Conservation (phyloP, 768 basidiomycete species). For the Lentinula raphanica region DNA sequence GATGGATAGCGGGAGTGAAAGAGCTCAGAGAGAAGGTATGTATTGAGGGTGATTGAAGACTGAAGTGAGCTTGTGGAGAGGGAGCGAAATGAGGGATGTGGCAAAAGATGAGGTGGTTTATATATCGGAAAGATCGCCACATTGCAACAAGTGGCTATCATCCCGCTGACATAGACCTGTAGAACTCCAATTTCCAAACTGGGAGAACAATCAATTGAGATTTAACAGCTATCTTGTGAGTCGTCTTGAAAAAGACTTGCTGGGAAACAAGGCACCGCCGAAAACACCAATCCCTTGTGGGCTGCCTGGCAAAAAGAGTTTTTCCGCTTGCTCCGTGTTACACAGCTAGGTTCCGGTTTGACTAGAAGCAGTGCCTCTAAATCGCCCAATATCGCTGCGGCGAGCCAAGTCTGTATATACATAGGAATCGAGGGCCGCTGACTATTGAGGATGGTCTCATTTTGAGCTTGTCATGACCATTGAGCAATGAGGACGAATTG, state of each 20-base stretch:
- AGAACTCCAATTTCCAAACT: background rate
- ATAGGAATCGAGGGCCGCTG: background rate
- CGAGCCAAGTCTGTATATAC: background rate
- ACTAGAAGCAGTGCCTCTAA: background rate
- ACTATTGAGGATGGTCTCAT: background rate
- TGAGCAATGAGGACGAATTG: no score
- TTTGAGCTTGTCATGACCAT: no score
- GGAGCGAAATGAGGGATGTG: no score
- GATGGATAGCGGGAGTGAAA: background rate
- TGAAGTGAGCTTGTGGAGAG: no score
- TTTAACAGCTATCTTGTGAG: conserved; percentile 1
- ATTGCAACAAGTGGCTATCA: background rate
- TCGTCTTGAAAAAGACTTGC: no score
- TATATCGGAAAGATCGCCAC: conserved; percentile 1
- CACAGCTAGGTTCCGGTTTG: background rate
- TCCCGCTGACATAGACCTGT: background rate
- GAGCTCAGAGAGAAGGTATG: no score
- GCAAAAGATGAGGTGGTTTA: background rate
- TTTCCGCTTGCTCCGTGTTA: background rate
- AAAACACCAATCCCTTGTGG: background rate
- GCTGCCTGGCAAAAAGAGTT: background rate
- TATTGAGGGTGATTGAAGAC: background rate
- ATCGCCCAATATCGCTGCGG: background rate
- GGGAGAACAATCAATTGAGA: background rate
- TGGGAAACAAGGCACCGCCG: background rate